Percentiles rank a stretch among this genome's conserved stretches.
Conservation (phyloP, 2,329 filamentous ascomycete genomes). For the Cadophora malorum region DNA sequence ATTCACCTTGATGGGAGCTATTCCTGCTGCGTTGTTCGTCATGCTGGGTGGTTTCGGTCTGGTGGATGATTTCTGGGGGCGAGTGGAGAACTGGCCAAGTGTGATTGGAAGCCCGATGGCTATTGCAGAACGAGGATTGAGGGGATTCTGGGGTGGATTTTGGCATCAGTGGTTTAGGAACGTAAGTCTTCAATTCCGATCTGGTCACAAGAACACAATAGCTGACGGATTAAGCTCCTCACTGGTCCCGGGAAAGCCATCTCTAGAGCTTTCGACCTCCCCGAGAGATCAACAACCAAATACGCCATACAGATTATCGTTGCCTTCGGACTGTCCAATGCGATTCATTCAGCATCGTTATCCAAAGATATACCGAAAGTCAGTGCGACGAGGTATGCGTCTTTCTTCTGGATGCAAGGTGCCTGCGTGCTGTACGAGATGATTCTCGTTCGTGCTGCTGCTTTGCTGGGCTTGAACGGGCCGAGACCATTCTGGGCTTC, state of each 20-base stretch:
- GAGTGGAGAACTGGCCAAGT: slow-evolving; percentile 21
- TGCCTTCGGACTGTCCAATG: slow-evolving; percentile 24
- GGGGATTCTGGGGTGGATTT: slow-evolving; percentile 29
- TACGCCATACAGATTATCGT: slow-evolving; percentile 15
- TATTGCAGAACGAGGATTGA: slow-evolving; percentile 24
- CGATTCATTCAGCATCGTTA: slow-evolving; percentile 19
- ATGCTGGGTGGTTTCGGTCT: slow-evolving; percentile 22
- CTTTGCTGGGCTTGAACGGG: neutral
- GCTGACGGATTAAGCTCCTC: slow-evolving; percentile 22
- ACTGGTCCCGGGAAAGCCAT: slow-evolving; percentile 21
- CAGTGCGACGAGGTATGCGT: slow-evolving; percentile 16
- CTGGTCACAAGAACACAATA: neutral
- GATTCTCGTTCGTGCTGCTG: slow-evolving; percentile 10
- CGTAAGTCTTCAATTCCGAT: slow-evolving; percentile 12
- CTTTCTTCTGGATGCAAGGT: slow-evolving; percentile 32
- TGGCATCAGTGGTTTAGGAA: slow-evolving; percentile 30
- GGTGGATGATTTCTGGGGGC: slow-evolving; percentile 24
- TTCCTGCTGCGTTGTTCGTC: slow-evolving; percentile 23
- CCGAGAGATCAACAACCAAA: slow-evolving; percentile 7
- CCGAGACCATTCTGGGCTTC: neutral
- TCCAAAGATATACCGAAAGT: slow-evolving; percentile 14
- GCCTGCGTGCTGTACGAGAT: slow-evolving; percentile 26
- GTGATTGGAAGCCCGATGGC: slow-evolving; percentile 25
- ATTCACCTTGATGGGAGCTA: slow-evolving; percentile 17
- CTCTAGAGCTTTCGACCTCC: neutral